These are phyloP conservation scores for Diaporthe nobilis DNA, from an alignment of 2,329 filamentous ascomycete species.

Conservation along the genomic window DNA sequence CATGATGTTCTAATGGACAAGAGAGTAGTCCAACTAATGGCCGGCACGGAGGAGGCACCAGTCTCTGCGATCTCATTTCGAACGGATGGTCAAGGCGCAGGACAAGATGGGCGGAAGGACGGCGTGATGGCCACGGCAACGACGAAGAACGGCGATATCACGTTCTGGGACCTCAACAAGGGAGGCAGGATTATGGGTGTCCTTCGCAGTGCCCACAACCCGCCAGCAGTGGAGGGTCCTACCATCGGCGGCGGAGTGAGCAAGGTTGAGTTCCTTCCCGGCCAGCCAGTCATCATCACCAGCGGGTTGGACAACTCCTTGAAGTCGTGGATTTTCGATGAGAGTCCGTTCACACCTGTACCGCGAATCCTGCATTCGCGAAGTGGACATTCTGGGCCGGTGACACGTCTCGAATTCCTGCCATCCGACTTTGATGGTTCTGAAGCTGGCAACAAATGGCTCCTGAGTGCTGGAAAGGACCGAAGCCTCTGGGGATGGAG, in stretches of 20 bases:
- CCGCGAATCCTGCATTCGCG: slow-evolving; percentile 88
- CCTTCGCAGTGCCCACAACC: slow-evolving; percentile 88
- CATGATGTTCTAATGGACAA: slow-evolving; percentile 87
- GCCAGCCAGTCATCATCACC: slow-evolving; percentile 90
- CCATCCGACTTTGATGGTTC: slow-evolving; percentile 91
- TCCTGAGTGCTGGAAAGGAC: slow-evolving; percentile 90
- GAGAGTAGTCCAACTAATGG: slow-evolving; percentile 77
- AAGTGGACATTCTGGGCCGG: slow-evolving; percentile 89
- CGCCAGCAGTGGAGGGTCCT: slow-evolving; percentile 69
- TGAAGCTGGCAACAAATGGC: slow-evolving; percentile 92
- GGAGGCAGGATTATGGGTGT: slow-evolving; percentile 90
- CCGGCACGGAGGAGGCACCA: slow-evolving; percentile 73
- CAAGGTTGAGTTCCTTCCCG: slow-evolving; percentile 89
- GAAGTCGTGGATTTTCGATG: slow-evolving; percentile 97
- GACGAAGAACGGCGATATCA: slow-evolving; percentile 84
- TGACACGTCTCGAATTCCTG: slow-evolving; percentile 86
- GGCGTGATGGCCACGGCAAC: slow-evolving; percentile 97
- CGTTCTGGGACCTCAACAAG: slow-evolving; percentile 95
- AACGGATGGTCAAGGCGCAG: slow-evolving; percentile 89
- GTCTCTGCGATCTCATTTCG: slow-evolving; percentile 91
- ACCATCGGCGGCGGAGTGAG: slow-evolving; percentile 83
- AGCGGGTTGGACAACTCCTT: slow-evolving; percentile 94
- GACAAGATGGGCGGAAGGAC: slow-evolving; percentile 85
- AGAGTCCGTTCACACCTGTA: slow-evolving; percentile 88
- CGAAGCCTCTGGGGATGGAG: slow-evolving; percentile 97